phyloP scores from a whole-genome alignment of 148 eudicot genomes.

The Vaccinium darrowii region DNA sequence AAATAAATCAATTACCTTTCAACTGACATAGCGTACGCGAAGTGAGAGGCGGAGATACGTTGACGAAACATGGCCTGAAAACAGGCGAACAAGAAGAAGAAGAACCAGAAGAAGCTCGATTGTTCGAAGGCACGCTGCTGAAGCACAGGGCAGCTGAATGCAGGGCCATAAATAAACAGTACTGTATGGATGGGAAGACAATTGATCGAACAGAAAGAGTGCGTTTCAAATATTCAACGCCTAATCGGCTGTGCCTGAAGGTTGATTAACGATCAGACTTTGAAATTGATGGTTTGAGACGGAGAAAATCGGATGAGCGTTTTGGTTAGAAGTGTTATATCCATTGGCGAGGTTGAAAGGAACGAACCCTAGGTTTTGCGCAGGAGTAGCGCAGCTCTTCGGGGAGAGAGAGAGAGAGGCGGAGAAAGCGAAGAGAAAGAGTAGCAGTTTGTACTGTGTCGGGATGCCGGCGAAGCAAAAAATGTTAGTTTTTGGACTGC shows the following conservation, averaged over 20 bases:
- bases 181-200: background rate
- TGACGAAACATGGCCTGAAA: slow-evolving; percentile 29
- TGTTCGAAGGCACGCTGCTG: slow-evolving; percentile 23
- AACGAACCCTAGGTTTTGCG: background rate
- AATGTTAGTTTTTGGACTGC: too few species aligned
- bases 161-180: slow-evolving; percentile 40
- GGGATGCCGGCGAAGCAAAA: too few species aligned
- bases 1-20: slow-evolving; percentile 35
- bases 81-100: slow-evolving; percentile 20
- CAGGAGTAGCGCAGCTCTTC: background rate
- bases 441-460: background rate
- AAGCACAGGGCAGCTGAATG: slow-evolving; percentile 45
- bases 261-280: background rate
- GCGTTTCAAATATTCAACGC: background rate
- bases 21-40: slow-evolving; percentile 34
- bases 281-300: background rate
- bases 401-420: slow-evolving; percentile 3
- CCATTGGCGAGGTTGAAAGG: background rate
- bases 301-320: background rate
- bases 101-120: slow-evolving; percentile 8
- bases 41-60: slow-evolving; percentile 25
- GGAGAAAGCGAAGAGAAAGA: slow-evolving; percentile 16
- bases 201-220: slow-evolving; percentile 9
- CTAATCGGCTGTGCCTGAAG: background rate
- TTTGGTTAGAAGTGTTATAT: slow-evolving; percentile 1